These are phyloP conservation scores for Pelargonium fulgidum DNA, from an alignment of 441 rosid genomes.

Conservation along the genomic window DNA sequence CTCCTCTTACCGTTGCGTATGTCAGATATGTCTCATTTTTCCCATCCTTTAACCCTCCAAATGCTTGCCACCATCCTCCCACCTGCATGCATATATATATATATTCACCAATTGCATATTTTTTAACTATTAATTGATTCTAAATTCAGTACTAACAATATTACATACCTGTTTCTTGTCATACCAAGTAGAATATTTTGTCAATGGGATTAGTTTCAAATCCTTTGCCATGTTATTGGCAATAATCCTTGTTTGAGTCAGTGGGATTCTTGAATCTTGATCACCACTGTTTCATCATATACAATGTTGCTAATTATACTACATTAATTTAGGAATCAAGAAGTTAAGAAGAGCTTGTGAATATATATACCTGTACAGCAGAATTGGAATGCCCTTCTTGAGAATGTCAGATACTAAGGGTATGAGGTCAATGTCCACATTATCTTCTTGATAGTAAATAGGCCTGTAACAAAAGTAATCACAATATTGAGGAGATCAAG, in stretches of 20 bases:
- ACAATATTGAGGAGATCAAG: neutral
- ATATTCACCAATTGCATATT: neutral
- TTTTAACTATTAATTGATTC: neutral
- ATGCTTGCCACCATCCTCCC: slow-evolving; percentile 37
- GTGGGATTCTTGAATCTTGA: slow-evolving; percentile 33
- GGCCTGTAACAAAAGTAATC: slow-evolving; percentile 23
- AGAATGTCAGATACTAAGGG: slow-evolving; percentile 24
- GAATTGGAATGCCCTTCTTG: slow-evolving; percentile 30
- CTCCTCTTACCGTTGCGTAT: slow-evolving; percentile 30
- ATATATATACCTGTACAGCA: slow-evolving; percentile 25
- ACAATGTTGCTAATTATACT: neutral
- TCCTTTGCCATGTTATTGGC: slow-evolving; percentile 32
- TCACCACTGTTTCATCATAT: slow-evolving; percentile 27
- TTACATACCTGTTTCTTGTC: slow-evolving; percentile 27
- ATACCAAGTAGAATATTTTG: slow-evolving; percentile 30
- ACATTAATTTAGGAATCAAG: neutral
- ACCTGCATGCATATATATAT: slow-evolving; percentile 24
- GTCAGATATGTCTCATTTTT: slow-evolving; percentile 23
- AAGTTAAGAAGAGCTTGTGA: neutral
- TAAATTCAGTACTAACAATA: no score
- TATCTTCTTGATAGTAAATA: slow-evolving; percentile 26
- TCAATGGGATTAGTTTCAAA: slow-evolving; percentile 21
- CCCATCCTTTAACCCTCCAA: slow-evolving; percentile 18
- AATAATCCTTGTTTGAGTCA: slow-evolving; percentile 35
- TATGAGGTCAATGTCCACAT: slow-evolving; percentile 24